Evolutionary conservation across 2,329 filamentous ascomycete genomes (phyloP).

Genomic region (Aspergillus sp.): DNA sequence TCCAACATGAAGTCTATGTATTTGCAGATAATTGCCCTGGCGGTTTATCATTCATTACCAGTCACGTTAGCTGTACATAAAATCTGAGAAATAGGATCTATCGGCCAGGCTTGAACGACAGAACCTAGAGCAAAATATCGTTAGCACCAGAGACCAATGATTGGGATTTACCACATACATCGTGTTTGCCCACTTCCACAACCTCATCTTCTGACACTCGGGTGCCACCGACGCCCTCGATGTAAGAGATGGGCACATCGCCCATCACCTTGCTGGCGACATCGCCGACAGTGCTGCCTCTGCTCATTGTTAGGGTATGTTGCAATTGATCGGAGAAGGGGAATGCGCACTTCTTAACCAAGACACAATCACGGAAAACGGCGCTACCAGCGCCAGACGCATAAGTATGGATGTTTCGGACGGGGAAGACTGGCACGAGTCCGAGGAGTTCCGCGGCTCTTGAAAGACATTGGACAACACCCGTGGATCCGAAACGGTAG

Average conservation of each 20-base stretch:
- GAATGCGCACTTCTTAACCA: constrained; percentile 70
- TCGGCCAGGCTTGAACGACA: constrained; percentile 85
- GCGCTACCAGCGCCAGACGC: constrained; percentile 65
- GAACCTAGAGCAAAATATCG: constrained; percentile 53
- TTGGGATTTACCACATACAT: constrained; percentile 61
- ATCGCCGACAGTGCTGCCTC: constrained; percentile 79
- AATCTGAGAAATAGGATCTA: constrained; percentile 28
- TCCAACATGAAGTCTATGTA: not conserved
- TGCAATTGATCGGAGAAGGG: not conserved
- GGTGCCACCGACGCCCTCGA: constrained; percentile 82
- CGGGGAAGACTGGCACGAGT: constrained; percentile 88
- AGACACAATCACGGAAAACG: constrained; percentile 88
- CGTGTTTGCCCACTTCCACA: constrained; percentile 87
- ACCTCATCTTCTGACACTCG: constrained; percentile 87
- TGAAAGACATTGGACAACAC: constrained; percentile 87
- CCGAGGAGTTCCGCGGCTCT: constrained; percentile 85
- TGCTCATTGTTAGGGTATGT: constrained; percentile 27
- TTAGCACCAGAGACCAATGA: constrained; percentile 3
- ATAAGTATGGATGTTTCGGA: constrained; percentile 81
- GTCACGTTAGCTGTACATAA: constrained; percentile 26
- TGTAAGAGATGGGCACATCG: constrained; percentile 88
- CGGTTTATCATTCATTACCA: constrained; percentile 17
- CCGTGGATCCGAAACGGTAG: constrained; percentile 92
- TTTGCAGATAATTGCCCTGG: not conserved
- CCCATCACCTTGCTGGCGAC: constrained; percentile 95